phyloP scores from a whole-genome alignment of 176 grass and related monocot genomes.

The Thalia dealbata region DNA sequence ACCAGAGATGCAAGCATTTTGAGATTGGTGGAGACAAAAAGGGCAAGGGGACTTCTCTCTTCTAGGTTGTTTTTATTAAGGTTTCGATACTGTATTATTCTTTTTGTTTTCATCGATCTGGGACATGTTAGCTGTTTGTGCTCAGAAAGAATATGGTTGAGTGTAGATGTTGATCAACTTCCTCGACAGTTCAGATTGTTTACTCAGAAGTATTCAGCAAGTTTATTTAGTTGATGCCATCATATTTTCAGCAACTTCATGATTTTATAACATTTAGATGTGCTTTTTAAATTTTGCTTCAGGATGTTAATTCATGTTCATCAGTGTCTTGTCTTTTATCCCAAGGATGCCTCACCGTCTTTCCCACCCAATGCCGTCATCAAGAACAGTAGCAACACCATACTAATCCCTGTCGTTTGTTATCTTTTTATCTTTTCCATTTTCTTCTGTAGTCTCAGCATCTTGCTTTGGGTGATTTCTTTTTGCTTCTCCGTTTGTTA shows the following conservation, averaged over 20 bases:
- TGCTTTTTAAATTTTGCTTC: too few relatives aligned
- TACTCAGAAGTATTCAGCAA: too few relatives aligned
- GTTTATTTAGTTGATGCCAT: too few relatives aligned
- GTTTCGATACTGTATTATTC: neutral
- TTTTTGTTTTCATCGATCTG: neutral
- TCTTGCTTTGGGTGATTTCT: neutral
- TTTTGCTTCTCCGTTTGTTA: neutral
- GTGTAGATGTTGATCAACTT: neutral
- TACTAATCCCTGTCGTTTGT: neutral
- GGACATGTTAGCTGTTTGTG: neutral
- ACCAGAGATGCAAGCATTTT: conserved; percentile 9
- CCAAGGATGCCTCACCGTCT: too few relatives aligned
- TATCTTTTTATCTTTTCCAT: too few relatives aligned
- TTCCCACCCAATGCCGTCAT: too few relatives aligned
- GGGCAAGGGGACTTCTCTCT: conserved; percentile 10
- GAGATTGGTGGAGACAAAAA: conserved; percentile 11
- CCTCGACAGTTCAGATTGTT: too few relatives aligned
- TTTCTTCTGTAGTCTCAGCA: too few relatives aligned
- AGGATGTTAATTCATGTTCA: neutral
- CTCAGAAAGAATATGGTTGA: too few relatives aligned
- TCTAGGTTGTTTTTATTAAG: neutral
- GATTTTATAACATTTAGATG: too few relatives aligned
- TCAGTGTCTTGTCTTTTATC: neutral
- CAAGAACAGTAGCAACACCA: too few relatives aligned
- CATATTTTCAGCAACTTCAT: too few relatives aligned